These are phyloP conservation scores for Vanilla planifolia DNA, from an alignment of 106 monocot species.

Conservation along the genomic window DNA sequence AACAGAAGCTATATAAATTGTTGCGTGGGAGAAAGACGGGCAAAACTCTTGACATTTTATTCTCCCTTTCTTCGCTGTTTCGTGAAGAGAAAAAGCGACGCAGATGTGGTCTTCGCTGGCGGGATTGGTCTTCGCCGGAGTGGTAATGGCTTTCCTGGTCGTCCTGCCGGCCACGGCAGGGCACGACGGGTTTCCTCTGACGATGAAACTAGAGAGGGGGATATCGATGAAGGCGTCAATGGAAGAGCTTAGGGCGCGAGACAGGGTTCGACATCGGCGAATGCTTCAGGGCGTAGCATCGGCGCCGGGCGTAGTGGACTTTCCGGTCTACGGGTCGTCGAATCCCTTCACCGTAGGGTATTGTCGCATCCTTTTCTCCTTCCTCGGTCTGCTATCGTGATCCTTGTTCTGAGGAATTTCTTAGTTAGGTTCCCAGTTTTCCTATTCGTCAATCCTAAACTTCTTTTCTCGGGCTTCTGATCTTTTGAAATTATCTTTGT, in stretches of 20 bases:
- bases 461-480: background rate
- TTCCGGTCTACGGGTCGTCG: constrained; percentile 73
- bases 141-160: background rate
- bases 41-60: constrained; percentile 4
- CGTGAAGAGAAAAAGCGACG: background rate
- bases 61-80: constrained; percentile 1
- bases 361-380: background rate
- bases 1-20: constrained; percentile 2
- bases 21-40: background rate
- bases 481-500: background rate
- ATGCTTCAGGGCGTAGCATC: constrained; percentile 23
- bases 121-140: background rate
- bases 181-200: constrained; percentile 17
- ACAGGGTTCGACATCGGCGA: constrained; percentile 42
- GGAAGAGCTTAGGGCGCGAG: constrained; percentile 40
- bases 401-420: background rate
- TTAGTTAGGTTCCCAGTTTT: background rate
- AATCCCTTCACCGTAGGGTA: constrained; percentile 94
- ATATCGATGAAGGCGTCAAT: constrained; percentile 30
- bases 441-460: background rate
- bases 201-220: constrained; percentile 58
- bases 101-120: constrained; percentile 19
- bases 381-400: too few species aligned
- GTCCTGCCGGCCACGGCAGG: background rate
- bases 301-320: constrained; percentile 52